phyloP scores from a whole-genome alignment of 805 yeast genomes.

The Candida golubevii region DNA sequence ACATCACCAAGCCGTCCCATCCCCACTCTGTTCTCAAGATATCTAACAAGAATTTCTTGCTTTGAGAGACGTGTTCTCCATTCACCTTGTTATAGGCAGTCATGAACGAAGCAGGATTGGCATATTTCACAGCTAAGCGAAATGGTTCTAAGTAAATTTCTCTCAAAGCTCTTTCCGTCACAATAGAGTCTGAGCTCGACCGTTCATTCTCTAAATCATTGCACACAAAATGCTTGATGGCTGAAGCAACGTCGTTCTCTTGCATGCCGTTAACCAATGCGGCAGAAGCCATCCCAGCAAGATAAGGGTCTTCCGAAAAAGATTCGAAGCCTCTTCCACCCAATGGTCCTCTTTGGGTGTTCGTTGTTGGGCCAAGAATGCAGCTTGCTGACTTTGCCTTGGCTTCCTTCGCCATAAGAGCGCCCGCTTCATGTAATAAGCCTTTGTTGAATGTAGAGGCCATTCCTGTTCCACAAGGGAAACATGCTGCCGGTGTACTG shows the following conservation, averaged over 20 bases:
- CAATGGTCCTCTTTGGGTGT: constrained; percentile 31
- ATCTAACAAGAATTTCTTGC: constrained; percentile 20
- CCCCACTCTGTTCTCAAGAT: constrained; percentile 28
- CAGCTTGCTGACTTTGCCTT: constrained; percentile 28
- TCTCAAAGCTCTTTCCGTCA: constrained; percentile 29
- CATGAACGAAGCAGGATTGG: constrained; percentile 30
- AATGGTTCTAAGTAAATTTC: constrained; percentile 34
- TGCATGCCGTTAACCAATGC: constrained; percentile 29
- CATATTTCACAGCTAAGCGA: constrained; percentile 27
- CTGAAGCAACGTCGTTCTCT: constrained; percentile 25
- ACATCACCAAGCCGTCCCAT: constrained; percentile 32
- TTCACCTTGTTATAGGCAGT: constrained; percentile 30
- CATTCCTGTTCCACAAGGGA: constrained; percentile 34
- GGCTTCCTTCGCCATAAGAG: constrained; percentile 31
- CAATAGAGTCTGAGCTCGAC: constrained; percentile 25
- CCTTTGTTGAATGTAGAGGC: constrained; percentile 29
- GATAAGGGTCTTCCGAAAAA: constrained; percentile 31
- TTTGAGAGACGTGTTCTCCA: constrained; percentile 28
- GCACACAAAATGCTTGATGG: constrained; percentile 31
- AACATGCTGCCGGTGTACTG: constrained; percentile 28
- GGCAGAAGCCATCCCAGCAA: constrained; percentile 26
- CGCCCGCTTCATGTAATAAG: constrained; percentile 26
- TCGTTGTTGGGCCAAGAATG: constrained; percentile 30
- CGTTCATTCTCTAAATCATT: constrained; percentile 32
- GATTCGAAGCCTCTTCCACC: constrained; percentile 35